Evolutionary conservation across 805 yeast species (phyloP).

Genomic region (Candida awuae): DNA sequence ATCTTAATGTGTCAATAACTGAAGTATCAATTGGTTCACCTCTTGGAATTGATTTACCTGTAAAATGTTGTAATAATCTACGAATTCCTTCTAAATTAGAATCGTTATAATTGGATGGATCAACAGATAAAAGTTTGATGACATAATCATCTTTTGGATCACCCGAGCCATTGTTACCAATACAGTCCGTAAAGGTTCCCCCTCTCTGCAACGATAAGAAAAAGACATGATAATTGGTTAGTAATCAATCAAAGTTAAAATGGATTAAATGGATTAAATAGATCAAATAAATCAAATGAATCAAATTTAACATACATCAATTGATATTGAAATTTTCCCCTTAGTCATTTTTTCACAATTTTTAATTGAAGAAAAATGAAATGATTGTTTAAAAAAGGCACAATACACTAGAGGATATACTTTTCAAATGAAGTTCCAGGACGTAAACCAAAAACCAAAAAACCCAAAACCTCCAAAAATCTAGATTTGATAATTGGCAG

Average conservation of each 20-base stretch:
- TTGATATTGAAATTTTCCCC: slow-evolving; percentile 13
- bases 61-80: slow-evolving; percentile 56
- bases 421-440: no score
- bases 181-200: slow-evolving; percentile 85
- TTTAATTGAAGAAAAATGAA: neutral
- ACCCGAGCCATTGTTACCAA: slow-evolving; percentile 44
- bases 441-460: no score
- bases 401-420: no score
- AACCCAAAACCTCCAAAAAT: no score
- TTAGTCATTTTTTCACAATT: neutral
- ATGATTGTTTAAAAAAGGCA: neutral
- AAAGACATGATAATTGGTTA: neutral
- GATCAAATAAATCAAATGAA: no score
- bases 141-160: slow-evolving; percentile 50
- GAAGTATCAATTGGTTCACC: slow-evolving; percentile 54
- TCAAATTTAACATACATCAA: slow-evolving; percentile 12
- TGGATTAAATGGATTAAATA: no score
- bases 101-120: slow-evolving; percentile 79
- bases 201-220: slow-evolving; percentile 56
- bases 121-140: slow-evolving; percentile 78
- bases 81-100: slow-evolving; percentile 93
- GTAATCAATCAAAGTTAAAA: neutral
- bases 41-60: slow-evolving; percentile 48
- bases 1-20: slow-evolving; percentile 58
- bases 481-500: no score